Base-by-base conservation (phyloP, 306 rosid genomes). In the Pterocarpus macrocarpus region DNA sequence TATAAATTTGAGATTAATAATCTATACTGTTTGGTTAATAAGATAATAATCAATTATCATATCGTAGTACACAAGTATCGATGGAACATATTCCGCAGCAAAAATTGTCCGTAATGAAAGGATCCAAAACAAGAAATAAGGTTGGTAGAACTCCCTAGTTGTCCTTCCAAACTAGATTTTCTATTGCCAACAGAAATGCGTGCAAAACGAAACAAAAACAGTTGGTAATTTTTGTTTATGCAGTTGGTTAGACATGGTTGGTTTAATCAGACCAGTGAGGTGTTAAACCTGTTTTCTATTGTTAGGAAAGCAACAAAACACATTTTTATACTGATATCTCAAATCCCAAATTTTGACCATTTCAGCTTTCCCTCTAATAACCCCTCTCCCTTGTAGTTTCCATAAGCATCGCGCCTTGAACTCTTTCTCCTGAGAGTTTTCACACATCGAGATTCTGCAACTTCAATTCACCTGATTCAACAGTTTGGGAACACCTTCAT, bases 301-400 rank as follows among this genome's bases (percentile, higher is more conserved):
- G 58, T 79, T 84, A 84, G 84, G 30, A 47, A 64, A 35, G 2
- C 14, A 38, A 8, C 22, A 49, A 45, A 34, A 67, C 8, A 49
- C 71, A 59, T 79, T 41, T 57, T 58, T 34, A 38, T 73, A 56
- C 75, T 68, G 15, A 56, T 71, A 15, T 78, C 49, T 22, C 38
- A 9, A 17, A 43, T 73, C 67, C 81, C 36, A 22, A 38, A 0
- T 7, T 53, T 80, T 76, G 77, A 65, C 68, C 64, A 57, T 70
- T 85, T 80, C 85, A 70, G 35, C 69, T 44, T 8, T 5, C 49
- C 10, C 49, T 44, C 41, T 38, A 38, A 38, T 38, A 38, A 38
- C 41, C 41, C 41, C 41, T 38, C 3, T 38, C 5, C 41, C 3
- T 22, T 22, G 28, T 22, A 22, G 28, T 22, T 22, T 22, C 28